Percentiles rank a stretch among this genome's conserved stretches.
These are phyloP conservation scores for Nigrospora sphaerica DNA, from an alignment of 2,329 filamentous ascomycete species.

Conservation along the genomic window DNA sequence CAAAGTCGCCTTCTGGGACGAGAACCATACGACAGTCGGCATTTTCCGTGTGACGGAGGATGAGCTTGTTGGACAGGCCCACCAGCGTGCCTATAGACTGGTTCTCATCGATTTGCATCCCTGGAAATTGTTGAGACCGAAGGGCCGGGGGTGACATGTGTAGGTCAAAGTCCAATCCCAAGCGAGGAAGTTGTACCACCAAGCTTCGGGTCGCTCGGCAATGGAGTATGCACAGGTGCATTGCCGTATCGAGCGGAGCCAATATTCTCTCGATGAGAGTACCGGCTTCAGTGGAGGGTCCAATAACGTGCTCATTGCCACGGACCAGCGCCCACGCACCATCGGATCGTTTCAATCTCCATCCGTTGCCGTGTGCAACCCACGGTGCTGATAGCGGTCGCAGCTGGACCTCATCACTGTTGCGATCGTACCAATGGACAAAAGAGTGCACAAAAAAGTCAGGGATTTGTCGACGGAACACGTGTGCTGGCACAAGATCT, in stretches of 20 bases:
- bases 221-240: too few species aligned
- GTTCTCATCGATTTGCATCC: conserved; percentile 37
- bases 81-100: conserved; percentile 40
- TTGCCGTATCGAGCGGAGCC: too few species aligned
- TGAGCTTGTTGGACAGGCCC: conserved; percentile 41
- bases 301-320: background rate
- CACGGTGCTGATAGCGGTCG: background rate
- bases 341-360: background rate
- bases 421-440: background rate
- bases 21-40: conserved; percentile 24
- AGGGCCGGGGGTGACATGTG: too few species aligned
- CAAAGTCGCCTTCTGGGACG: conserved; percentile 26
- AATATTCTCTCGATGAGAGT: too few species aligned
- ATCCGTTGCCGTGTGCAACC: background rate
- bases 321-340: background rate
- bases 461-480: too few species aligned
- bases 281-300: too few species aligned
- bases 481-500: too few species aligned
- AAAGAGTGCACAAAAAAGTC: background rate
- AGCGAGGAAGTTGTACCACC: too few species aligned
- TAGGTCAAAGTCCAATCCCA: too few species aligned
- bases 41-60: conserved; percentile 25
- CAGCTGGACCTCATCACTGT: background rate
- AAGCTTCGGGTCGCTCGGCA: too few species aligned
- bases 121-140: conserved; percentile 8